Evolutionary conservation across 2,329 filamentous ascomycete genomes (phyloP).

Genomic region (Berkeleyomyces rouxiae): DNA sequence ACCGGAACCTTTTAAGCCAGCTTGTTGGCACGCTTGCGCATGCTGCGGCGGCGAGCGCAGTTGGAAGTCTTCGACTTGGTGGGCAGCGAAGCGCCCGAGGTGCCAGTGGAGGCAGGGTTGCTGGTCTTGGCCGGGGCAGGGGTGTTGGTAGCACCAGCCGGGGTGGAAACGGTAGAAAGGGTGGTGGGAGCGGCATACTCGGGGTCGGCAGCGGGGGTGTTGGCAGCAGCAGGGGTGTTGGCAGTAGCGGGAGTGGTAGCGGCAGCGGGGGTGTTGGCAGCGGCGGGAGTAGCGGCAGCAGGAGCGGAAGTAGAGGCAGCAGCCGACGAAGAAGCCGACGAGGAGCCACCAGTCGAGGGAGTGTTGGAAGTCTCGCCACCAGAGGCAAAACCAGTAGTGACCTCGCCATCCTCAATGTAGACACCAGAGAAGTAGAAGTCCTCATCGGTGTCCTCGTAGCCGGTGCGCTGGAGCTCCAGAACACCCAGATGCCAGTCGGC

Average conservation of each 20-base stretch:
- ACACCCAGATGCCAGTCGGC: constrained; percentile 59
- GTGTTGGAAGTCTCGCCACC: neutral
- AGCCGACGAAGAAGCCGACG: neutral
- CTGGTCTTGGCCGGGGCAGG: neutral
- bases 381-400: constrained; percentile 20
- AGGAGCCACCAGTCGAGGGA: neutral
- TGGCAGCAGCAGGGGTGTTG: neutral
- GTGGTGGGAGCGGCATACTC: constrained; percentile 3
- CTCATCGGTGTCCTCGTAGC: constrained; percentile 37
- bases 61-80: neutral
- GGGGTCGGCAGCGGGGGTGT: neutral
- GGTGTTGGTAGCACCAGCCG: constrained; percentile 3
- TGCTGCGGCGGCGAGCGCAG: constrained; percentile 7
- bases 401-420: constrained; percentile 39
- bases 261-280: neutral
- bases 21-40: constrained; percentile 5
- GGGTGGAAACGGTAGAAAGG: constrained; percentile 2
- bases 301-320: neutral
- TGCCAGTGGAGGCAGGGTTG: neutral
- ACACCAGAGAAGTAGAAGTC: constrained; percentile 59
- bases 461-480: constrained; percentile 43
- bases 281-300: neutral
- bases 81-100: neutral
- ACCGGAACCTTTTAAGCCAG: neutral
- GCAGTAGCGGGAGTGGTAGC: neutral